Evolutionary conservation across 2,329 filamentous ascomycete genomes (phyloP).

Genomic region (Alternaria brassicicola): DNA sequence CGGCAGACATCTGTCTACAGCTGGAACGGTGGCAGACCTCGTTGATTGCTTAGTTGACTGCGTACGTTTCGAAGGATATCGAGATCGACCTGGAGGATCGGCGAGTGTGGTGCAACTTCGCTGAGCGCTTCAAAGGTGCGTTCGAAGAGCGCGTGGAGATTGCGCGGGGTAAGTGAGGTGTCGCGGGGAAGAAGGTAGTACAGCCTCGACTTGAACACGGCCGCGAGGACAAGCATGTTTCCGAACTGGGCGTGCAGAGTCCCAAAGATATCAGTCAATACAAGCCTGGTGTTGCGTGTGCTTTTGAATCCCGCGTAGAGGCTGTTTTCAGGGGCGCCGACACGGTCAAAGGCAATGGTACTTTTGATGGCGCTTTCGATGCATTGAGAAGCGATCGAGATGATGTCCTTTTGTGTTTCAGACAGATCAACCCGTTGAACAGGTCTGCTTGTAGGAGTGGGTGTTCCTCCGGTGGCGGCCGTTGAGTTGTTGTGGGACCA

Average conservation of each 20-base stretch:
- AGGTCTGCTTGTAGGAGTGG: conserved; percentile 13
- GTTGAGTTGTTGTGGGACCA: conserved; percentile 55
- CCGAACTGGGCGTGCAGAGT: conserved; percentile 96
- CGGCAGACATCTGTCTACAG: neutral
- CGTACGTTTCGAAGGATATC: conserved; percentile 66
- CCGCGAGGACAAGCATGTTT: conserved; percentile 85
- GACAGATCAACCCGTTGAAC: conserved; percentile 38
- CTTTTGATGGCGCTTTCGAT: conserved; percentile 75
- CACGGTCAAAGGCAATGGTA: conserved; percentile 78
- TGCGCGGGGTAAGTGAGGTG: conserved; percentile 32
- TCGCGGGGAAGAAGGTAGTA: conserved; percentile 39
- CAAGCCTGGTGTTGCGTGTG: conserved; percentile 66
- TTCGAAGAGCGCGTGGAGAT: conserved; percentile 34
- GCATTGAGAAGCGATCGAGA: conserved; percentile 39
- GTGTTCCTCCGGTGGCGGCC: conserved; percentile 47
- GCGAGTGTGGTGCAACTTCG: conserved; percentile 72
- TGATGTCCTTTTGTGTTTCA: conserved; percentile 30
- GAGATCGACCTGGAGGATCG: conserved; percentile 74
- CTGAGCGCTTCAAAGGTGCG: conserved; percentile 76
- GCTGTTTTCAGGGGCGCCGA: conserved; percentile 49
- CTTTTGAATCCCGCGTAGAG: conserved; percentile 56
- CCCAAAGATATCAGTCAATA: conserved; percentile 93
- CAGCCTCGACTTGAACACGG: conserved; percentile 69
- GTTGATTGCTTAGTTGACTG: conserved; percentile 8
- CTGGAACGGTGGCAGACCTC: neutral